A percentile compares a stretch with the other conserved stretches of the same genome.
Conservation (phyloP, 2,329 filamentous ascomycete species). For the Alternaria longipes region DNA sequence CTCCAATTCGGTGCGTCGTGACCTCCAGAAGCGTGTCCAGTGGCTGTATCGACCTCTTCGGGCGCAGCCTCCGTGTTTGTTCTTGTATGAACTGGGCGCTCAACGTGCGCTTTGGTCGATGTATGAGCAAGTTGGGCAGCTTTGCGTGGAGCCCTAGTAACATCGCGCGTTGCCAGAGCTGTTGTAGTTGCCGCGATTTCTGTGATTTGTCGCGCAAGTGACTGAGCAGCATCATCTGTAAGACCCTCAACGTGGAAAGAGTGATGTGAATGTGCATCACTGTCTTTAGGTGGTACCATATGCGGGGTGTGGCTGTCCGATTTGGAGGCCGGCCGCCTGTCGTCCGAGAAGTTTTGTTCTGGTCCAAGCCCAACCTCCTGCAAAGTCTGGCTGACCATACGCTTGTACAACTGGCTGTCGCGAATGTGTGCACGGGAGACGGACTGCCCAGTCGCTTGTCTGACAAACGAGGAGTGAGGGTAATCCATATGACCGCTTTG, state of each 20-base stretch:
- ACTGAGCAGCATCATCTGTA: conserved; percentile 81
- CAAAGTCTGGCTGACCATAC: conserved; percentile 89
- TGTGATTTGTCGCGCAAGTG: conserved; percentile 83
- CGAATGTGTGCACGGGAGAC: conserved; percentile 70
- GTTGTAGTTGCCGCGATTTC: conserved; percentile 94
- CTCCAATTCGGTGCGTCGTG: conserved; percentile 99
- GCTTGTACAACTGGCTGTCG: conserved; percentile 89
- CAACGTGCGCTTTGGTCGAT: conserved; percentile 47
- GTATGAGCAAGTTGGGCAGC: conserved; percentile 55
- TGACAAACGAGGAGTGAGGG: conserved; percentile 40
- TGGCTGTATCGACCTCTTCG: conserved; percentile 52
- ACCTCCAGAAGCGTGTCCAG: conserved; percentile 63
- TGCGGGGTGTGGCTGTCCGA: conserved; percentile 45
- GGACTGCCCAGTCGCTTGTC: conserved; percentile 43
- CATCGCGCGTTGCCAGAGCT: conserved; percentile 84
- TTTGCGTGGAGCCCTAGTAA: conserved; percentile 63
- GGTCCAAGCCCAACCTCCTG: conserved; percentile 78
- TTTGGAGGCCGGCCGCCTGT: conserved; percentile 33
- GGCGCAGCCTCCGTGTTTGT: conserved; percentile 61
- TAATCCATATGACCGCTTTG: conserved; percentile 43
- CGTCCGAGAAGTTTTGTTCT: conserved; percentile 60
- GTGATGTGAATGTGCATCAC: conserved; percentile 51
- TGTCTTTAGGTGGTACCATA: conserved; percentile 48
- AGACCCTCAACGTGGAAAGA: conserved; percentile 70
- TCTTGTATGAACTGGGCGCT: conserved; percentile 51